Base-by-base conservation (phyloP, 768 basidiomycete genomes). In the Trichaptum fuscoviolaceum region DNA sequence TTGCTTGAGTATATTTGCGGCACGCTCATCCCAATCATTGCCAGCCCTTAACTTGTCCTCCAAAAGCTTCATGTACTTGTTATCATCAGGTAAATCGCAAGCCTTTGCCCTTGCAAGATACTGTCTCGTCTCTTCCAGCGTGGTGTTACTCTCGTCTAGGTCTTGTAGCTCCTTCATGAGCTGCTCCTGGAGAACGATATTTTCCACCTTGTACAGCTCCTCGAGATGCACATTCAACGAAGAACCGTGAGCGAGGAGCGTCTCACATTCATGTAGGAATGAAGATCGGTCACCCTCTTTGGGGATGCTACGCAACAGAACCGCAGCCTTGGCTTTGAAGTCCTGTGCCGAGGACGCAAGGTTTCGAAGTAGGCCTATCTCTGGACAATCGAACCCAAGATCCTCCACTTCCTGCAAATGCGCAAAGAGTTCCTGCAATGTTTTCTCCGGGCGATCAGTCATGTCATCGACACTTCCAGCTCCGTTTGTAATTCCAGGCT, bases 211-310 rank as follows among this genome's bases (percentile, higher is more conserved):
- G 20, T 81, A 74, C 17, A 96, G 79, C 74, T 95, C 93, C 17
- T 93, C 90, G 23, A 96, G 80, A 63, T 87, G 82, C n/a, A 96
- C 89, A 70, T 94, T 95, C 64, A 96, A 76, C 9, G 91, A 88
- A 2, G 87, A 87, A 1, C 87, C 88, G 27, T 90, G 83, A 63
- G 87, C 74, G 65, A 93, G 81, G 1, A 94, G 78, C 42, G 83
- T 84, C 69, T 89, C 89, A 76, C 92, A 93, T 58, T 91, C 87
- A 65, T 83, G 79, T 66, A 93, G 77, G 71, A 84, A 89, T 20
- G 80, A 77, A 58, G 85, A 78, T 72, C 85, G 85, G 62, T 86
- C 82, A 12, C 80, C 76, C 36, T 80, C 80, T 7, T 74, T 67
- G 10, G 76, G 73, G 0, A 79, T 78, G 1, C 82, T 74, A 58